These are phyloP conservation scores for Arthrobotrys sphaeroides DNA, from an alignment of 2,329 filamentous ascomycete genomes.

Conservation along the genomic window DNA sequence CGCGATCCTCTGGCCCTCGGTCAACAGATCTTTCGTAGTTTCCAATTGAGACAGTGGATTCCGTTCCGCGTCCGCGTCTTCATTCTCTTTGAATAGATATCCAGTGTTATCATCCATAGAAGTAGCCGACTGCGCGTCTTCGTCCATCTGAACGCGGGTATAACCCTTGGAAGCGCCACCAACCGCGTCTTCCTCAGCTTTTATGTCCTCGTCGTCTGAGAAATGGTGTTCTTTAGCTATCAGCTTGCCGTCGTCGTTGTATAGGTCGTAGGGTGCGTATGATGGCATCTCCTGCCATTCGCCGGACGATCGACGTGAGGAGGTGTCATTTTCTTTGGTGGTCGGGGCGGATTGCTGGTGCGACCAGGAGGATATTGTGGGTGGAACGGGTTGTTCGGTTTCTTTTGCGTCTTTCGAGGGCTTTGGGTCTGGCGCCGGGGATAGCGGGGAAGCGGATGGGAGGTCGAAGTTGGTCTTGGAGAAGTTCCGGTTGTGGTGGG, in stretches of 20 bases:
- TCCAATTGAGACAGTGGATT: conserved; percentile 91
- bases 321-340: conserved; percentile 65
- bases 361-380: conserved; percentile 79
- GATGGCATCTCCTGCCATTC: conserved; percentile 95
- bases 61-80: conserved; percentile 77
- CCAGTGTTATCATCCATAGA: conserved; percentile 98
- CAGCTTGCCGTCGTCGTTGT: conserved; percentile 89
- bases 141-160: conserved; percentile 91
- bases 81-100: conserved; percentile 88
- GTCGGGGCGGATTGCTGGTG: conserved; percentile 75
- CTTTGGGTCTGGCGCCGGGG: neutral
- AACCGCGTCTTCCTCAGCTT: conserved; percentile 69
- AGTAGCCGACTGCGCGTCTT: conserved; percentile 90
- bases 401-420: neutral
- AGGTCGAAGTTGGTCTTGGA: conserved; percentile 16
- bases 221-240: conserved; percentile 81
- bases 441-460: conserved; percentile 22
- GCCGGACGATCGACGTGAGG: conserved; percentile 66
- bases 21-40: conserved; percentile 92
- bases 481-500: conserved; percentile 13
- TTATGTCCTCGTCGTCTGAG: conserved; percentile 71
- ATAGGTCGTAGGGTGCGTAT: conserved; percentile 90
- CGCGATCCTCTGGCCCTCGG: conserved; percentile 92
- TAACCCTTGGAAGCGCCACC: conserved; percentile 95
- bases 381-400: neutral